Conservation (phyloP, 108 stramenopile species). For the Cyclotella cryptica region DNA sequence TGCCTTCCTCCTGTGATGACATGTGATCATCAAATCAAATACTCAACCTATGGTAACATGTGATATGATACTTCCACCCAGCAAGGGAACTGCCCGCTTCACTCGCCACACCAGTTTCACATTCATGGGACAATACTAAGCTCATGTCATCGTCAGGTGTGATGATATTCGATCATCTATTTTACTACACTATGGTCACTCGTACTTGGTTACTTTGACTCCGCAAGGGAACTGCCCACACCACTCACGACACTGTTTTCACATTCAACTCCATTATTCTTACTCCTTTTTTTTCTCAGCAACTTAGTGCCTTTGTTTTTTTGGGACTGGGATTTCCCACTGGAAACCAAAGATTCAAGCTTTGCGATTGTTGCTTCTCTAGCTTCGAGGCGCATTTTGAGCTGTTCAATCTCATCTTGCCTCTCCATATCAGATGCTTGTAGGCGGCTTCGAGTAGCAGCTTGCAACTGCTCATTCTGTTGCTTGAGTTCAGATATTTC, state of each 20-base stretch:
- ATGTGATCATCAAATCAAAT: too few species aligned
- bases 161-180: too few species aligned
- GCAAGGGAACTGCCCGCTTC: too few species aligned
- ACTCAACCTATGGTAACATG: too few species aligned
- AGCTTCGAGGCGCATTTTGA: constrained; percentile 48
- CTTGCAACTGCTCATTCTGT: constrained; percentile 47
- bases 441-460: constrained; percentile 47
- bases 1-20: too few species aligned
- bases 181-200: too few species aligned
- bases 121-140: too few species aligned
- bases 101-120: too few species aligned
- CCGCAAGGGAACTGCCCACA: background rate
- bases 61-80: too few species aligned
- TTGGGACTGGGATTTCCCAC: background rate
- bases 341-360: constrained; percentile 9
- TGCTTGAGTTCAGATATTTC: constrained; percentile 35
- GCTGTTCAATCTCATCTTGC: constrained; percentile 52
- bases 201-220: background rate
- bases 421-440: constrained; percentile 40
- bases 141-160: too few species aligned
- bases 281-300: constrained; percentile 6
- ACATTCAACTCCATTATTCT: background rate
- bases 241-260: constrained; percentile 9
- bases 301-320: constrained; percentile 4
- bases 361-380: constrained; percentile 51